Conservation (phyloP, 2,329 filamentous ascomycete genomes). For the Ophiocordyceps camponoti-rufipedis region DNA sequence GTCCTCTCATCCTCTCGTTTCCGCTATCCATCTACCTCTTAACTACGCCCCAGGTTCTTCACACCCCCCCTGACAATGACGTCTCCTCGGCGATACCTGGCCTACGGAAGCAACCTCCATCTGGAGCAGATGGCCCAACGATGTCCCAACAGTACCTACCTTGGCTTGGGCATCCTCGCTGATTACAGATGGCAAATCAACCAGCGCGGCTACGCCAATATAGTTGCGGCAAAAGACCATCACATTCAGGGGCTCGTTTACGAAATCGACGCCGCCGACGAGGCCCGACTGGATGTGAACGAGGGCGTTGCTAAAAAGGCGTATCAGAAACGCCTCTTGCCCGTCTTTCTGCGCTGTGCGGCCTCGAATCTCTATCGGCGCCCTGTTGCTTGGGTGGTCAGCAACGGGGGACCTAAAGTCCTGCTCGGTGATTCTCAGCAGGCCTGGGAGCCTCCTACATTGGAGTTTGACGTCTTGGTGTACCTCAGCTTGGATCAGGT, state of each 20-base stretch:
- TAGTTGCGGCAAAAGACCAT: slow-evolving; percentile 14
- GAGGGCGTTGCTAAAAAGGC: slow-evolving; percentile 21
- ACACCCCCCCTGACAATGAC: neutral
- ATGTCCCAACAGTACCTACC: slow-evolving; percentile 21
- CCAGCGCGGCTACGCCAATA: slow-evolving; percentile 26
- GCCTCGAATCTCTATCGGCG: slow-evolving; percentile 14
- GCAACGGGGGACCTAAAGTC: slow-evolving; percentile 14
- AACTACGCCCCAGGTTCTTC: neutral
- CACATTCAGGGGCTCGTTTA: slow-evolving; percentile 24
- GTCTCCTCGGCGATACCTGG: slow-evolving; percentile 19
- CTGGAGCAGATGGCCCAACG: slow-evolving; percentile 24
- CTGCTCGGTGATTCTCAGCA: slow-evolving; percentile 5
- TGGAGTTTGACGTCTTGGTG: slow-evolving; percentile 17
- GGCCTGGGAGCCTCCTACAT: slow-evolving; percentile 5
- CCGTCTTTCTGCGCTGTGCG: slow-evolving; percentile 15
- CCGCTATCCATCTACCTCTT: neutral
- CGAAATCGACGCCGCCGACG: slow-evolving; percentile 17
- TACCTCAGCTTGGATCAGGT: slow-evolving; percentile 18
- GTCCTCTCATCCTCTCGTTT: neutral
- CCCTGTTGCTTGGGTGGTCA: slow-evolving; percentile 18
- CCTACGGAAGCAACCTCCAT: slow-evolving; percentile 27
- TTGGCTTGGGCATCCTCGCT: slow-evolving; percentile 19
- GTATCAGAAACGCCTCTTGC: slow-evolving; percentile 17
- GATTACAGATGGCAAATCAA: slow-evolving; percentile 27
- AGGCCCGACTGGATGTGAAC: slow-evolving; percentile 19